Base-by-base conservation (phyloP, 768 basidiomycete species). In the Pisolithus albus region DNA sequence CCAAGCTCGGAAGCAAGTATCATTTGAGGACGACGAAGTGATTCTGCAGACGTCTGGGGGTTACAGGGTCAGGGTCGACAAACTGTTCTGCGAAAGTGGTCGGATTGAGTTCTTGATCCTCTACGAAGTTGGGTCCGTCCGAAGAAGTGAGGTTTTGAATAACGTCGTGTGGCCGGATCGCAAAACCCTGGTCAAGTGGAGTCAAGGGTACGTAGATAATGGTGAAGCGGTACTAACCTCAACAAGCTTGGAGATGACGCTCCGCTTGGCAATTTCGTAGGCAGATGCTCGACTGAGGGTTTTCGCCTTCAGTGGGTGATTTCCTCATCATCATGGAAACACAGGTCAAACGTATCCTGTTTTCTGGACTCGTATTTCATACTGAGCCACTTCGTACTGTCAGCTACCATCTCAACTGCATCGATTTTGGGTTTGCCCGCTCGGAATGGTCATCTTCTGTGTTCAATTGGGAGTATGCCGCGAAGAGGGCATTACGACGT, bases 1-100 rank as follows among this genome's bases (percentile, higher is more conserved):
- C 90, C 89, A 16, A 98, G 77, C 65, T 98, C 96, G 0, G 88
- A 91, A 6, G 86, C 79, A 43, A 98, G 70, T 50, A 98, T 86
- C 75, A 90, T 79, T 45, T 88, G 81, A 9, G 91, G 89, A 34
- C 80, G 80, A 44, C 75, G 75, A 43, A 92, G 77, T 24, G 88
- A 64, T 49, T 90, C 86, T 50, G 89, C 83, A 1, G 84, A 70
- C 9, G 78, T 61, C 58, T 76, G 76, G 1, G 75, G 53, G 78
- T 82, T 39, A 64, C 32, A 5, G 80, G 79, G 60, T 87, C 83
- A 1, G 83, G 78, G 58, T 88, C 87, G 11, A 77, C 79, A 67
- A 85, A 98, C 59, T 90, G 88, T 61, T 95, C 92, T 7, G 94
- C 94, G 58, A 83, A 88, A 0, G 82, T 83, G 7, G 78, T 64